A percentile compares a stretch with the other conserved stretches of the same genome.
Conservation (phyloP, 2,329 filamentous ascomycete genomes). For the Pseudogymnoascus sp. region DNA sequence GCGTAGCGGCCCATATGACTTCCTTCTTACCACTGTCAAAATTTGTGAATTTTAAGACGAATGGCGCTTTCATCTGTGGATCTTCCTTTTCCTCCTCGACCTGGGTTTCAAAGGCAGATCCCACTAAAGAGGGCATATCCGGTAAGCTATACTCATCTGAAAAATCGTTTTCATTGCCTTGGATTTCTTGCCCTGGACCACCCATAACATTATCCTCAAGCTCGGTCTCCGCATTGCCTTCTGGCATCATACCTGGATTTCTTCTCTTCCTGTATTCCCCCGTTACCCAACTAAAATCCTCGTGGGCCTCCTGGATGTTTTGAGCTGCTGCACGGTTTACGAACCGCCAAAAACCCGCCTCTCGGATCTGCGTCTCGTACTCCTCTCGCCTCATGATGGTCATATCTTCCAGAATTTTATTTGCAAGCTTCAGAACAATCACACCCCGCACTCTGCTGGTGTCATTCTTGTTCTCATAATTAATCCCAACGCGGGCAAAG, state of each 20-base stretch:
- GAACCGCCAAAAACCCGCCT: conserved; percentile 28
- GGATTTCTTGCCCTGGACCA: background rate
- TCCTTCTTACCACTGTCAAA: background rate
- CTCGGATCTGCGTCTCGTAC: conserved; percentile 21
- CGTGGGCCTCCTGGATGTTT: conserved; percentile 6
- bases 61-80: background rate
- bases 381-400: conserved; percentile 23
- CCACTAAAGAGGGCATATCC: background rate
- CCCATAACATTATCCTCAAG: background rate
- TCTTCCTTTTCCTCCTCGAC: background rate
- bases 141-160: background rate
- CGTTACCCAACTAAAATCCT: conserved; percentile 11
- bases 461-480: conserved; percentile 17
- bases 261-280: conserved; percentile 5
- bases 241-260: background rate
- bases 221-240: background rate
- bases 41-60: background rate
- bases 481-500: conserved; percentile 24
- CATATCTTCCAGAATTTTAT: conserved; percentile 24
- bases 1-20: background rate
- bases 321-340: conserved; percentile 20
- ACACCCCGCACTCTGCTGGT: conserved; percentile 23
- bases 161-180: background rate
- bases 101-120: background rate
- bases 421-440: conserved; percentile 22